Evolutionary conservation across 768 basidiomycete species (phyloP), one percentile per base, ranked within the genome.

Genomic region (Podaxis sp.): DNA sequence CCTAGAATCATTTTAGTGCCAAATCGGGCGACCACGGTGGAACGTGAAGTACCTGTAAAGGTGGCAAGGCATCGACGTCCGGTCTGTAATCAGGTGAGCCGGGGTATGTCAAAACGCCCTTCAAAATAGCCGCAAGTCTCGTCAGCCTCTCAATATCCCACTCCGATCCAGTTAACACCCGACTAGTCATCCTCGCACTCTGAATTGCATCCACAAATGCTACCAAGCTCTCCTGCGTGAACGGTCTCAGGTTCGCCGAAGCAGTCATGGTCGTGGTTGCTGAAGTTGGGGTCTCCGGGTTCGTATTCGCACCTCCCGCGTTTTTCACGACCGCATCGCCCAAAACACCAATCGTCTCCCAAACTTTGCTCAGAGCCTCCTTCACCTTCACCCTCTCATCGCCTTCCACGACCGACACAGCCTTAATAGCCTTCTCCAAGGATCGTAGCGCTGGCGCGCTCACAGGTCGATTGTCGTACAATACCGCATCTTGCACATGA

Each of bases 181-280:
- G 75, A 61, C 82, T 83, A 24, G 83, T 77, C 59, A 72, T 75
- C 68, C 91, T 76, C 53, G 85, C 81, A 64, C 83, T 81, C 63
- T 83, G 81, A 40, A 93, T 80, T 40, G 90, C 85, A 61, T 90
- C 87, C 27, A 95, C 83, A 65, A 90, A 88, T 0, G 90, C 89
- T 22, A 93, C 84, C 40, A 98, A 78, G 67, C 90, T 92, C 67
- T 96, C 94, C 69, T 98, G 96, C 0, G 89, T 91, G 70, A 90
- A 89, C 0, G 88, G 79, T 55, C 69, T 66, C 43, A 65, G 66
- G 17, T 67, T 66, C 17, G 71, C 66, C n/a, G 54, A 54, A 37
- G 22, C 19, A 12, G 29, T 38, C 60, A 40, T 55, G 33, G 59
- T 37, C 38, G 54, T 49, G 4, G 38, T 11, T 22, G 57, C 63